Evolutionary conservation across 495 filamentous ascomycete species (phyloP).

Genomic region (Rhypophila decipiens): DNA sequence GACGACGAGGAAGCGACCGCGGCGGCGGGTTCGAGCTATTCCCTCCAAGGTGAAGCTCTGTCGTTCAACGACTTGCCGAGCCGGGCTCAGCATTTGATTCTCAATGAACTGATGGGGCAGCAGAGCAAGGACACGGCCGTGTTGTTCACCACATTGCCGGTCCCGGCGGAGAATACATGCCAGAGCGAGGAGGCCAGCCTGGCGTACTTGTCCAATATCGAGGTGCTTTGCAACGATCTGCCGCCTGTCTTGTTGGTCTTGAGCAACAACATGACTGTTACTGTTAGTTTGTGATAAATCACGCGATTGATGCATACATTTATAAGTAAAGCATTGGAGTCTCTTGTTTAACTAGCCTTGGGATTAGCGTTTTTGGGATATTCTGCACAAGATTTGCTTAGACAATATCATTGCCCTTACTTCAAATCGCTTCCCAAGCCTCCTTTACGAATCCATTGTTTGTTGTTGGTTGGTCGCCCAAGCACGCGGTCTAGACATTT

Average conservation of each 20-base stretch:
- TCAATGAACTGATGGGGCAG: constrained; percentile 74
- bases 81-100: constrained; percentile 74
- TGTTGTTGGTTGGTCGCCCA: too few relatives aligned
- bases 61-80: constrained; percentile 81
- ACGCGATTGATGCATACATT: neutral
- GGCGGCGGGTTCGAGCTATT: constrained; percentile 54
- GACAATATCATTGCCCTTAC: too few relatives aligned
- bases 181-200: constrained; percentile 61
- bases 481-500: too few relatives aligned
- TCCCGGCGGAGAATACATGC: constrained; percentile 68
- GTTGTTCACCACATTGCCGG: constrained; percentile 74
- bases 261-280: constrained; percentile 87
- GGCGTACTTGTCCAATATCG: constrained; percentile 68
- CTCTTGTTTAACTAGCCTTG: too few relatives aligned
- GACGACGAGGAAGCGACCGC: too few relatives aligned
- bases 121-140: constrained; percentile 70
- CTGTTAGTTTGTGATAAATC: constrained; percentile 60
- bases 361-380: too few relatives aligned
- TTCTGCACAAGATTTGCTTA: too few relatives aligned
- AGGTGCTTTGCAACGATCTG: constrained; percentile 61
- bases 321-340: too few relatives aligned
- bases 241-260: constrained; percentile 73
- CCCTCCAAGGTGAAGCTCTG: constrained; percentile 55
- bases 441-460: too few relatives aligned
- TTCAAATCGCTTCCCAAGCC: too few relatives aligned